Evolutionary conservation across 768 basidiomycete species (phyloP).

Genomic region (Dentipellis sp.): DNA sequence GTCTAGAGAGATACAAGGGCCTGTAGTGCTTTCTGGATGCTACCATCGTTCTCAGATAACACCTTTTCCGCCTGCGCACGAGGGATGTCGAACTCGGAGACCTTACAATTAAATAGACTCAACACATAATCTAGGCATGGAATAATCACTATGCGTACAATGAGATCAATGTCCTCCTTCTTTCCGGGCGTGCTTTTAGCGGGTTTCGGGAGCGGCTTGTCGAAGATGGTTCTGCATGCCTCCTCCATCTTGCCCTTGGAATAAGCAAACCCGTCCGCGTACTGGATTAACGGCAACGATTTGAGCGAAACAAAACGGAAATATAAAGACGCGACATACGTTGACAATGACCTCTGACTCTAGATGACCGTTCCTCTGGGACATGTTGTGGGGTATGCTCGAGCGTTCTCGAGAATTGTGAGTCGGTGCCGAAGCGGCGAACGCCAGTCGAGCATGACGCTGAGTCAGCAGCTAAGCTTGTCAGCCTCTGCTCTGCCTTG

Average conservation of each 20-base stretch:
- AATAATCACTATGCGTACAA: slow-evolving; percentile 32
- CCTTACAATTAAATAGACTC: slow-evolving; percentile 24
- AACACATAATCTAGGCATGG: background rate
- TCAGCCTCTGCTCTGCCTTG: no score
- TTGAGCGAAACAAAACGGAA: background rate
- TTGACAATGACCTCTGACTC: slow-evolving; percentile 62
- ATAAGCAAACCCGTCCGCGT: slow-evolving; percentile 56
- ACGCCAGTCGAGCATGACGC: no score
- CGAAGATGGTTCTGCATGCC: slow-evolving; percentile 49
- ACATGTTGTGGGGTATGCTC: slow-evolving; percentile 6
- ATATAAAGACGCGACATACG: slow-evolving; percentile 27
- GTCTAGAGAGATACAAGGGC: slow-evolving; percentile 14
- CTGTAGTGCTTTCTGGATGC: slow-evolving; percentile 40
- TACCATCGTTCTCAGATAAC: slow-evolving; percentile 42
- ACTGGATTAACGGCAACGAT: slow-evolving; percentile 27
- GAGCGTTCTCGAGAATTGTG: background rate
- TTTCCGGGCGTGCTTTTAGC: slow-evolving; percentile 34
- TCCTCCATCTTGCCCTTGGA: slow-evolving; percentile 61
- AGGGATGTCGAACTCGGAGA: slow-evolving; percentile 57
- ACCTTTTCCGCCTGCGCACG: slow-evolving; percentile 50
- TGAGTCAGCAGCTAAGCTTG: no score
- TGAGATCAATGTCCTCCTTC: slow-evolving; percentile 55
- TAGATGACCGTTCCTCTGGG: slow-evolving; percentile 41
- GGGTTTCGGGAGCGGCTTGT: slow-evolving; percentile 42
- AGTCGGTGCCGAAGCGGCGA: no score